Conservation (phyloP, 202 grass and related monocot species). For the Cymbopogon flexuosus region DNA sequence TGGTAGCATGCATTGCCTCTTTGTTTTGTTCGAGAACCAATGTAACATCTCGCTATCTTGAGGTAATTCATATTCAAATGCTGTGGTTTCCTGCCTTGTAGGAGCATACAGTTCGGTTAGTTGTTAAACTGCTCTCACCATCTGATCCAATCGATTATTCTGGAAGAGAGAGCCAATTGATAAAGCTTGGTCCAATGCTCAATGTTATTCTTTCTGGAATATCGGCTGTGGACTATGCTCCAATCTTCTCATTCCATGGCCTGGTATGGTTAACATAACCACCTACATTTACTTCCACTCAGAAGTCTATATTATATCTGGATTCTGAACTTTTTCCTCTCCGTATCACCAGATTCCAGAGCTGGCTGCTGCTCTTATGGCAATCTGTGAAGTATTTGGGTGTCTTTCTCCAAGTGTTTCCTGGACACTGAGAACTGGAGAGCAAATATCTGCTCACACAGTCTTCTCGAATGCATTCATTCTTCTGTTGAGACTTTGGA, state of each 20-base stretch:
- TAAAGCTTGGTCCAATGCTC: conserved; percentile 83
- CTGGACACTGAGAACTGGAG: conserved; percentile 54
- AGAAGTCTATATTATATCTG: conserved; percentile 26
- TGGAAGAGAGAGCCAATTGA: conserved; percentile 64
- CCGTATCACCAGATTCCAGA: conserved; percentile 65
- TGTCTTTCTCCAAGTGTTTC: conserved; percentile 72
- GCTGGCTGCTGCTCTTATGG: conserved; percentile 85
- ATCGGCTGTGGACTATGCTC: conserved; percentile 74
- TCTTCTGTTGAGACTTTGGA: conserved; percentile 94
- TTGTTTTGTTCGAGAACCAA: conserved; percentile 23
- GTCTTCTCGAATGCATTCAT: conserved; percentile 98
- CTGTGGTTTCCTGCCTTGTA: conserved; percentile 36
- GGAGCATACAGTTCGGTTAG: conserved; percentile 85
- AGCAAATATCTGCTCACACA: conserved; percentile 69
- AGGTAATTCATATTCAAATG: conserved; percentile 31
- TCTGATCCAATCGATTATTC: conserved; percentile 57
- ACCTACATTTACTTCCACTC: conserved; percentile 24
- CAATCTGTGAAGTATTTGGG: conserved; percentile 92
- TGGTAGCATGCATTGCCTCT: conserved; percentile 4
- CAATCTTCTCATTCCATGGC: conserved; percentile 98
- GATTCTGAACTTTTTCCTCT: conserved; percentile 25
- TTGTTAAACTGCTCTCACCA: conserved; percentile 80
- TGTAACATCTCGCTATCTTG: background rate
- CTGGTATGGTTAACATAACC: conserved; percentile 51
- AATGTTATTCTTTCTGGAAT: conserved; percentile 95